Conservation (phyloP, 495 filamentous ascomycete genomes). For the Apiosordaria backusii region DNA sequence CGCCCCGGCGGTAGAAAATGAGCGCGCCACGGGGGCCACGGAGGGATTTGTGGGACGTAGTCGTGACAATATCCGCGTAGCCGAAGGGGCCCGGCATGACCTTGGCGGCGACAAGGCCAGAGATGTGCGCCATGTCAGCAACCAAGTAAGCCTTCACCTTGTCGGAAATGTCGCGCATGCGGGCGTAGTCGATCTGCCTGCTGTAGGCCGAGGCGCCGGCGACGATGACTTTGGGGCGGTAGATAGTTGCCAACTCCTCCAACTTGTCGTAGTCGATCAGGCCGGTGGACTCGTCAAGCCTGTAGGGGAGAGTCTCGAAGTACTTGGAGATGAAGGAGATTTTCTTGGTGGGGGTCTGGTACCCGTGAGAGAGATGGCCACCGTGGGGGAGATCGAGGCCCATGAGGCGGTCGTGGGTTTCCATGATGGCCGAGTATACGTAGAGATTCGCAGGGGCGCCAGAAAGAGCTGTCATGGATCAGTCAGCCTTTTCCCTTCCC, state of each 20-base stretch:
- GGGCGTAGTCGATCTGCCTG: constrained; percentile 85
- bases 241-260: constrained; percentile 77
- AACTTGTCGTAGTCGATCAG: constrained; percentile 91
- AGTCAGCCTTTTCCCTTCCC: constrained; percentile 1
- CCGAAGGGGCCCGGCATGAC: constrained; percentile 87
- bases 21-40: constrained; percentile 93
- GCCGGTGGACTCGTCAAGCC: constrained; percentile 84
- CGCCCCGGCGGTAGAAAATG: constrained; percentile 95
- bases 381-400: constrained; percentile 95
- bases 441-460: constrained; percentile 95
- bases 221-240: constrained; percentile 92
- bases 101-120: constrained; percentile 84
- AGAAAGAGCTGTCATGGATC: constrained; percentile 66
- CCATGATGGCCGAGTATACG: constrained; percentile 88
- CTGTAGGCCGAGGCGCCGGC: constrained; percentile 95
- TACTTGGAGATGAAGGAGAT: constrained; percentile 98
- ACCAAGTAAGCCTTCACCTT: constrained; percentile 90
- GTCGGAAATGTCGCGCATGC: constrained; percentile 81
- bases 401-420: constrained; percentile 94
- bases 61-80: constrained; percentile 91
- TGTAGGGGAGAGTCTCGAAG: constrained; percentile 95
- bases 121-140: constrained; percentile 98
- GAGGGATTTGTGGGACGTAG: constrained; percentile 96
- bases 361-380: constrained; percentile 94
- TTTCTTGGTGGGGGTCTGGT: constrained; percentile 97